Evolutionary conservation across 2,329 filamentous ascomycete genomes (phyloP).

Genomic region (Ploettnerulaceae sp.): DNA sequence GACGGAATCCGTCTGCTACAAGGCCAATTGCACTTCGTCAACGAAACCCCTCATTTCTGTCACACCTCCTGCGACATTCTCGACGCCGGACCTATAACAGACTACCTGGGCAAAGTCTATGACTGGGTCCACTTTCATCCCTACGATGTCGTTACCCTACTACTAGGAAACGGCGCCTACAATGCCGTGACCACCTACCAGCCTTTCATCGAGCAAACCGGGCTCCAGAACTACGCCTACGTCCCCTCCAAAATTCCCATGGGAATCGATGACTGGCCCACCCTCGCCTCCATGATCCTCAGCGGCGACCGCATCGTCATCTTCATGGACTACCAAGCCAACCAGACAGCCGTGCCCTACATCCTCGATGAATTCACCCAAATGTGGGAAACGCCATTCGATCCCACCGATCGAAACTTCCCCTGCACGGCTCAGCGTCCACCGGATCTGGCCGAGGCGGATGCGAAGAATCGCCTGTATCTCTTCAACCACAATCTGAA

Average conservation of each 20-base stretch:
- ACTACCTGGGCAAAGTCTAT: constrained; percentile 64
- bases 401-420: constrained; percentile 52
- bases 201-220: constrained; percentile 63
- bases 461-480: constrained; percentile 62
- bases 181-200: constrained; percentile 59
- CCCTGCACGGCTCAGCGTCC: constrained; percentile 77
- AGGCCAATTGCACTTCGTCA: constrained; percentile 58
- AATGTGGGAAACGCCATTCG: constrained; percentile 86
- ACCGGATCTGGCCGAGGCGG: constrained; percentile 52
- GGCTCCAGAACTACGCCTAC: constrained; percentile 70
- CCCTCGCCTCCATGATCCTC: constrained; percentile 70
- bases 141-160: constrained; percentile 81
- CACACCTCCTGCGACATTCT: constrained; percentile 80
- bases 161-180: constrained; percentile 80
- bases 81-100: constrained; percentile 71
- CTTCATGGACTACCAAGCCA: constrained; percentile 77
- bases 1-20: constrained; percentile 67
- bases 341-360: constrained; percentile 75
- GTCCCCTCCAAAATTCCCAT: constrained; percentile 66
- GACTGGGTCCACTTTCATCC: constrained; percentile 72
- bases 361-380: constrained; percentile 83
- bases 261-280: constrained; percentile 74
- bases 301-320: constrained; percentile 66
- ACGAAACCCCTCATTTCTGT: constrained; percentile 68
- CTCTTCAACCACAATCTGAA: constrained; percentile 92